Evolutionary conservation across 352 stramenopile species (phyloP).

Genomic region (Plasmopara muralis): DNA sequence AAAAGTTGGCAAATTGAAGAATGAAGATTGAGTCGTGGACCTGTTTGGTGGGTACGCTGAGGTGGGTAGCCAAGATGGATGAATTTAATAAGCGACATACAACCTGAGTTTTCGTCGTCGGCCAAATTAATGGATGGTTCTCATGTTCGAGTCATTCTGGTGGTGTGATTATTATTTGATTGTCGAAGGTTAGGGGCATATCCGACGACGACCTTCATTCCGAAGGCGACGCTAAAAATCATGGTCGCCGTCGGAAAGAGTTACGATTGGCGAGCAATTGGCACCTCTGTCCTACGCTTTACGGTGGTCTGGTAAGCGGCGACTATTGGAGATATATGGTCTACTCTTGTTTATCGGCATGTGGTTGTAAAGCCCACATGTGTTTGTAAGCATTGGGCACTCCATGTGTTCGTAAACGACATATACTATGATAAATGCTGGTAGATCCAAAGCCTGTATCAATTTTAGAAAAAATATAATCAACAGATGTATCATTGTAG

Average conservation of each 20-base stretch:
- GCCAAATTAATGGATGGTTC: conserved; percentile 2
- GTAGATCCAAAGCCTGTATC: too few species aligned
- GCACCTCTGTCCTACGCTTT: too few species aligned
- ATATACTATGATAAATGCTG: too few species aligned
- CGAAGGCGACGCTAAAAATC: conserved; percentile 5
- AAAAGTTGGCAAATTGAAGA: conserved; percentile 16
- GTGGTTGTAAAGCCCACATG: too few species aligned
- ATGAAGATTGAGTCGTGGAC: conserved; percentile 9
- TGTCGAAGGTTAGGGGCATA: conserved; percentile 1
- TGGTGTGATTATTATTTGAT: conserved; percentile 2
- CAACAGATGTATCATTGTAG: too few species aligned
- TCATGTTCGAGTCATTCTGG: conserved; percentile 21
- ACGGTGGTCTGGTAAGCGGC: too few species aligned
- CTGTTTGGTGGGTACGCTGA: background rate
- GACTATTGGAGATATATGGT: too few species aligned
- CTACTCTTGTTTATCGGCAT: too few species aligned
- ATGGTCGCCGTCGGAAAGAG: conserved; percentile 6
- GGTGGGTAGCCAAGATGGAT: background rate
- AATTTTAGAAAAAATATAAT: too few species aligned
- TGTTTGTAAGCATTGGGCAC: too few species aligned
- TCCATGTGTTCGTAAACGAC: too few species aligned
- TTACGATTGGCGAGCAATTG: background rate
- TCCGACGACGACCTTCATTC: conserved; percentile 11
- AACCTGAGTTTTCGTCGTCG: conserved; percentile 15
- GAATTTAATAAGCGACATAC: background rate